Conservation (phyloP, 2,329 filamentous ascomycete species). For the Fulvia fulva region DNA sequence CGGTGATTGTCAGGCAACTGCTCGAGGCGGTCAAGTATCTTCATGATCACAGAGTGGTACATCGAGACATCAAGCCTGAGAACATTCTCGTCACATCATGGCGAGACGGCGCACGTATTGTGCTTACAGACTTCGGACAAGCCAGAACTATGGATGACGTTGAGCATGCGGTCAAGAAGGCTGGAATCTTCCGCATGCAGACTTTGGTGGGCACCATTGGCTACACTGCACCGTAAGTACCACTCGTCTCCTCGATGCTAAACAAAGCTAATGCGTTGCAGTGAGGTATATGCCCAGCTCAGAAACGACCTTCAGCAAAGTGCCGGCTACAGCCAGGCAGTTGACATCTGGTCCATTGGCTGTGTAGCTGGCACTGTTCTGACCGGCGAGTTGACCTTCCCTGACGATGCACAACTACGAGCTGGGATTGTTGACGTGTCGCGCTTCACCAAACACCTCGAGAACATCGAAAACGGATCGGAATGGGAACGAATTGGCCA, state of each 20-base stretch:
- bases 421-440: constrained; percentile 10
- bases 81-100: constrained; percentile 59
- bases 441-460: constrained; percentile 33
- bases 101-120: constrained; percentile 47
- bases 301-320: constrained; percentile 10
- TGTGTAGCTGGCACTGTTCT: constrained; percentile 51
- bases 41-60: constrained; percentile 53
- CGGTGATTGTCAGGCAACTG: constrained; percentile 54
- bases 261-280: constrained; percentile 6
- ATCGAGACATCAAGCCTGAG: constrained; percentile 61
- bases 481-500: constrained; percentile 39
- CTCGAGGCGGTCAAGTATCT: constrained; percentile 57
- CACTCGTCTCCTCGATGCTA: neutral
- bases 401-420: constrained; percentile 28
- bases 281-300: constrained; percentile 36
- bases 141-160: constrained; percentile 40
- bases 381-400: constrained; percentile 49
- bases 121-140: constrained; percentile 60
- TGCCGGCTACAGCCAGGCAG: constrained; percentile 53
- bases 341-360: constrained; percentile 63
- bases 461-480: constrained; percentile 41
- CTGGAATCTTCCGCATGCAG: constrained; percentile 45
- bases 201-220: constrained; percentile 54
- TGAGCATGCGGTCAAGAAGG: constrained; percentile 22
- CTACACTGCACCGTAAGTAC: constrained; percentile 56